Evolutionary conservation across 441 rosid species (phyloP).

Genomic region (Pelargonium myrrhifolium): DNA sequence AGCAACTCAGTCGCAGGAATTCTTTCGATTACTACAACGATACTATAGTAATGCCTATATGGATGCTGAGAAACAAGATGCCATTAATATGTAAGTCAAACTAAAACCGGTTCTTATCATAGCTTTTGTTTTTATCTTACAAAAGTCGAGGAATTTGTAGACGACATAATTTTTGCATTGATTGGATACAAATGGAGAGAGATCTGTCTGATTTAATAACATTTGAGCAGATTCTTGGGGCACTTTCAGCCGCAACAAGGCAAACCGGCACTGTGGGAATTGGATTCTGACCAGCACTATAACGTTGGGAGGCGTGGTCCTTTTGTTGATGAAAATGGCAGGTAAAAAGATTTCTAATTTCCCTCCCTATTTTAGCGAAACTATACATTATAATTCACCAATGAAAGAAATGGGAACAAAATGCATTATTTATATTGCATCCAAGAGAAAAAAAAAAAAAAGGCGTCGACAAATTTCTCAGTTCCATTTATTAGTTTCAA

Average conservation of each 20-base stretch:
- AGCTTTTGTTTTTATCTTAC: not conserved
- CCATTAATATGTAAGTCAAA: slow-evolving; percentile 72
- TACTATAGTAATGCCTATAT: slow-evolving; percentile 93
- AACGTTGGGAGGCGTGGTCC: slow-evolving; percentile 38
- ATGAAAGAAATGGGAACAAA: no score
- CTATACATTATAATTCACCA: no score
- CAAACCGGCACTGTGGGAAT: slow-evolving; percentile 82
- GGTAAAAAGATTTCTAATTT: slow-evolving; percentile 30
- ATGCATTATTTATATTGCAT: no score
- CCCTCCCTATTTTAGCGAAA: not conserved
- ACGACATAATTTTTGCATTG: slow-evolving; percentile 2
- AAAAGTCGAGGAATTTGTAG: not conserved
- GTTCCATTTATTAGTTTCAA: no score
- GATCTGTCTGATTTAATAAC: slow-evolving; percentile 2
- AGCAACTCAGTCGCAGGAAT: slow-evolving; percentile 98
- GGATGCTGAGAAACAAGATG: slow-evolving; percentile 97
- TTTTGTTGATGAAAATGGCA: slow-evolving; percentile 34
- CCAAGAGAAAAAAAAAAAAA: no score
- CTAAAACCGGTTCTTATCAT: slow-evolving; percentile 1
- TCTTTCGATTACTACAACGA: slow-evolving; percentile 94
- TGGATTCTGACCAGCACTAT: slow-evolving; percentile 81
- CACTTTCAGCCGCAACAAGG: slow-evolving; percentile 81
- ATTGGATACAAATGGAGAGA: not conserved
- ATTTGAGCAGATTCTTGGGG: slow-evolving; percentile 73
- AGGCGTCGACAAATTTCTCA: no score